Percentiles rank a stretch among this genome's conserved stretches.
Evolutionary conservation across 1,284 basidiomycete genomes (phyloP).

Genomic region (Moesziomyces antarcticus): DNA sequence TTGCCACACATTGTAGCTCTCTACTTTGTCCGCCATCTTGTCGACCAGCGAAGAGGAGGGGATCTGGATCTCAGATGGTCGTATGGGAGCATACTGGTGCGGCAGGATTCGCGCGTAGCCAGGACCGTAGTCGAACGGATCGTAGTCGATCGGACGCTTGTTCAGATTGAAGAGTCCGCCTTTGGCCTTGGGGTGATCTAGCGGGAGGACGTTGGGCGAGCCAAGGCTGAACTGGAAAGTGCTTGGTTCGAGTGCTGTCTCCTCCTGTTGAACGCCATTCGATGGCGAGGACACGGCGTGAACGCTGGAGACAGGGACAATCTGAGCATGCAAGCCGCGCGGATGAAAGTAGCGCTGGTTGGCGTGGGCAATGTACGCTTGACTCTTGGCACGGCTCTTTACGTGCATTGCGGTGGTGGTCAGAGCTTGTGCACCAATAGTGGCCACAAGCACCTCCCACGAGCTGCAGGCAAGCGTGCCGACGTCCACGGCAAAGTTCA

Average conservation of each 20-base stretch:
- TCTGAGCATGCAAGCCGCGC: slow-evolving; percentile 18
- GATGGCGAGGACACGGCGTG: background rate
- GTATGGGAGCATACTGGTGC: slow-evolving; percentile 6
- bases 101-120: slow-evolving; percentile 8
- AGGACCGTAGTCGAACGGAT: slow-evolving; percentile 25
- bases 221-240: slow-evolving; percentile 20
- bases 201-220: slow-evolving; percentile 21
- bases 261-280: too few species aligned
- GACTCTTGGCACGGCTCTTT: slow-evolving; percentile 14
- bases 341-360: slow-evolving; percentile 19
- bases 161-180: slow-evolving; percentile 24
- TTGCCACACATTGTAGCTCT: slow-evolving; percentile 29
- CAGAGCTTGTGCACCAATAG: slow-evolving; percentile 15
- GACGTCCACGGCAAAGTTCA: slow-evolving; percentile 30
- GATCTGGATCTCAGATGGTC: slow-evolving; percentile 14
- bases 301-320: slow-evolving; percentile 6
- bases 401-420: slow-evolving; percentile 16
- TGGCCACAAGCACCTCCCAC: slow-evolving; percentile 24
- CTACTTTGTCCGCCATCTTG: slow-evolving; percentile 10
- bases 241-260: background rate
- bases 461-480: slow-evolving; percentile 16
- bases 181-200: slow-evolving; percentile 10
- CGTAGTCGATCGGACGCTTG: slow-evolving; percentile 26
- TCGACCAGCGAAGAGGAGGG: slow-evolving; percentile 6
- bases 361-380: slow-evolving; percentile 18